phyloP scores from a whole-genome alignment of 805 yeast genomes.

The Helenozyma rhizophorensis region DNA sequence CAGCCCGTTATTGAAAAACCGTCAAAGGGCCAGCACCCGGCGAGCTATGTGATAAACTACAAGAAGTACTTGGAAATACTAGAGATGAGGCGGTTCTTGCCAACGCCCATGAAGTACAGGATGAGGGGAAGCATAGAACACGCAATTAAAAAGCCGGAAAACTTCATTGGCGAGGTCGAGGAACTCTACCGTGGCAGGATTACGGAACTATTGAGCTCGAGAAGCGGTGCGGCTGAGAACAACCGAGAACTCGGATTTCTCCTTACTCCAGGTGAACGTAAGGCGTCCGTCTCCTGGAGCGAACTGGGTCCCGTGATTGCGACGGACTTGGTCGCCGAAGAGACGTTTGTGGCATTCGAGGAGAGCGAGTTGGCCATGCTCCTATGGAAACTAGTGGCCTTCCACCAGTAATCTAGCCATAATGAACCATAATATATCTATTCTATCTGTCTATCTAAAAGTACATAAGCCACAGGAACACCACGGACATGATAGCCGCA shows the following conservation, averaged over 20 bases:
- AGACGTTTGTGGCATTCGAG: conserved; percentile 12
- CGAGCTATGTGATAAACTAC: conserved; percentile 24
- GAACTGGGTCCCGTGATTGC: conserved; percentile 13
- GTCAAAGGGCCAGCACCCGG: conserved; percentile 16
- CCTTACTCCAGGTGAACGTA: too few relatives aligned
- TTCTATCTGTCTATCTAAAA: too few relatives aligned
- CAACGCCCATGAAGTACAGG: conserved; percentile 24
- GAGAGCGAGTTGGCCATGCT: conserved; percentile 10
- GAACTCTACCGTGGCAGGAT: conserved; percentile 3
- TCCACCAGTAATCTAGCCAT: too few relatives aligned
- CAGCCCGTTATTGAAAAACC: conserved; percentile 17
- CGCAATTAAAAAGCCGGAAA: conserved; percentile 4
- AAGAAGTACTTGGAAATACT: conserved; percentile 17
- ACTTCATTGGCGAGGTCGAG: conserved; percentile 13
- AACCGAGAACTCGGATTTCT: too few relatives aligned
- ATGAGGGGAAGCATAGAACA: too few relatives aligned
- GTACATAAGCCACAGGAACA: conserved; percentile 11
- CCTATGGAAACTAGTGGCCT: conserved; percentile 3
- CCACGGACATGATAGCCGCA: conserved; percentile 6
- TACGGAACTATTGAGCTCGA: too few relatives aligned
- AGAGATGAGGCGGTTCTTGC: conserved; percentile 15
- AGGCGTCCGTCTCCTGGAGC: conserved; percentile 9
- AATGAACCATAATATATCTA: background rate
- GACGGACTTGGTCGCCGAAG: conserved; percentile 9
- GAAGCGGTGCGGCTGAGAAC: too few relatives aligned